Evolutionary conservation across 208 protist species (phyloP).

Genomic region (Leishmania gerbilli): DNA sequence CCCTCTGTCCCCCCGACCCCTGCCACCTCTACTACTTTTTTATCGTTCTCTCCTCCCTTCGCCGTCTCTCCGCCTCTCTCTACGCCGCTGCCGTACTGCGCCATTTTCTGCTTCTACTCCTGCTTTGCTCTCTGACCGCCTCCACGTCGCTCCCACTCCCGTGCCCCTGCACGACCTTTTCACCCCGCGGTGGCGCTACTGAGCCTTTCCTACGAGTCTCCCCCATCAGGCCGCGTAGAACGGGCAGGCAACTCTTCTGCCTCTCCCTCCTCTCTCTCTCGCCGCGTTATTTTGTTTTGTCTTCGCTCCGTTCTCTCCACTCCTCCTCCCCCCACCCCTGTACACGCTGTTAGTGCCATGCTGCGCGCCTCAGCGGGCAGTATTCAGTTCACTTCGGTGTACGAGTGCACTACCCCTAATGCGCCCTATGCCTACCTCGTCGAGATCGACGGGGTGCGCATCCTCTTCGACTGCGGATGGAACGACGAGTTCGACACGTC

Average conservation of each 20-base stretch:
- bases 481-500: constrained; percentile 57
- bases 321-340: not conserved
- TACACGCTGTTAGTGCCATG: constrained; percentile 18
- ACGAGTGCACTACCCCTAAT: constrained; percentile 39
- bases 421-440: constrained; percentile 71
- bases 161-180: not conserved
- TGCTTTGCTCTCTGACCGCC: not conserved
- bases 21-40: not conserved
- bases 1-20: not conserved
- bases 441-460: constrained; percentile 81
- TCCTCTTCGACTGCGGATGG: constrained; percentile 91
- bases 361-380: constrained; percentile 47
- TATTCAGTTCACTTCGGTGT: constrained; percentile 43
- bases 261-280: not conserved
- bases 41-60: not conserved
- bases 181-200: not conserved
- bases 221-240: not conserved
- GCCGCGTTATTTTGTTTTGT: too few species aligned
- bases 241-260: not conserved
- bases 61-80: not conserved
- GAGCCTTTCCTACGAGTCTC: not conserved
- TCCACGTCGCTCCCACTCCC: not conserved
- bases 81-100: not conserved
- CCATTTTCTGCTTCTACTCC: not conserved
- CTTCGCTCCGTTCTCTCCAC: not conserved